Base-by-base conservation (phyloP, 140 eudicot species). In the Anethum foeniculum region DNA sequence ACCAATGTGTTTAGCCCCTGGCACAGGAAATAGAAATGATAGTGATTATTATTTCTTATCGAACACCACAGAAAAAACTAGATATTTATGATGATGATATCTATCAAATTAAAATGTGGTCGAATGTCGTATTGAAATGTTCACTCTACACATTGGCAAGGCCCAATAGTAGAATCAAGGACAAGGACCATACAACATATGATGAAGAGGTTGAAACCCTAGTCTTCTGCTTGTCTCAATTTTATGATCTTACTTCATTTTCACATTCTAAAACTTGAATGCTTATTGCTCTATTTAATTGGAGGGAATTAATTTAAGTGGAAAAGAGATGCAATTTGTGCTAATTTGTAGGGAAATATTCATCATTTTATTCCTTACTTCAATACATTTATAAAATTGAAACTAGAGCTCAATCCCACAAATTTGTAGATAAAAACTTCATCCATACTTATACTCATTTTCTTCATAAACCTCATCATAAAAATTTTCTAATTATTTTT, bases 1-100 rank as follows among this genome's bases (percentile, higher is more conserved):
- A 41, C 98, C 98, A 68, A 90, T 89, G 91, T 92, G 97, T 78
- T 88, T 84, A 36, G 93, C 98, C 15, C 98, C 98, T 94, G 95
- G 67, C 65, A 71, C 83, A 23, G 34, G 74, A 86, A 58, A 84
- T 34, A 81, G 41, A 44, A 71, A 82, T 80, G 64, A 62, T 52
- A 80, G 77, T 44, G 52, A 47, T 9, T 16, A 71, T 19, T 5
- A 71, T 64, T 65, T 44, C 34, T 18, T 80, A 48, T 14, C 23
- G 2, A 80, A 68, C 5, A 32, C 19, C 39, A 21, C 28, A 27
- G 65, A 16, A 47, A 47, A 47, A 44, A 44, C 51, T 44, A 28
- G 32, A 6, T 12, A 76, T 47, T 4, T 8, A 80, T 14, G 43
- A 79, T 67, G 38, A 62, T 43, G 43, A 46, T 27, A 2, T 46